Evolutionary conservation across 306 rosid species (phyloP).

Genomic region (Oxytropis ochrocephala): DNA sequence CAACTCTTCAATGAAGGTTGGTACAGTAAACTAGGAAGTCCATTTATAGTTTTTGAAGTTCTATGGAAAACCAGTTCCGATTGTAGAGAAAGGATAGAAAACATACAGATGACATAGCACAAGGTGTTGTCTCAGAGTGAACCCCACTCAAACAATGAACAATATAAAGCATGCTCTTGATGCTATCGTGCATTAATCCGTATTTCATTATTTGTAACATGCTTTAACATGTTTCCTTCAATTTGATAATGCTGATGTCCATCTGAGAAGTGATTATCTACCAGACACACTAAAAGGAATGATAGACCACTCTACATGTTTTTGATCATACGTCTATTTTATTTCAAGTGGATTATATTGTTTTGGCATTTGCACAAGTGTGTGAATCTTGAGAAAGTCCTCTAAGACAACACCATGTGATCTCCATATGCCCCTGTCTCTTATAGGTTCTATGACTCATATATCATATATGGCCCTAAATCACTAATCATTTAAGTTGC

Average conservation of each 20-base stretch:
- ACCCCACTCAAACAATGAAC: not conserved
- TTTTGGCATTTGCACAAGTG: not conserved
- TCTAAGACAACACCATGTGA: slow-evolving; percentile 34
- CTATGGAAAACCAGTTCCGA: not conserved
- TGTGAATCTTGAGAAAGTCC: not conserved
- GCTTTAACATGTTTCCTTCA: not conserved
- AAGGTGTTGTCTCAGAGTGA: not conserved
- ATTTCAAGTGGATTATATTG: not conserved
- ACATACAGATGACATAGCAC: not conserved
- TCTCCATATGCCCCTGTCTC: slow-evolving; percentile 3
- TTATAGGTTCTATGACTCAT: not conserved
- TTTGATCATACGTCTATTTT: not conserved
- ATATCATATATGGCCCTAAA: not conserved
- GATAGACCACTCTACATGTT: not conserved
- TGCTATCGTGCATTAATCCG: not conserved
- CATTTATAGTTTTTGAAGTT: not conserved
- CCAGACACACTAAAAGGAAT: not conserved
- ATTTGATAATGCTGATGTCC: not conserved
- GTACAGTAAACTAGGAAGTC: slow-evolving; percentile 16
- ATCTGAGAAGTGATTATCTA: not conserved
- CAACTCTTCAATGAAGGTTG: slow-evolving; percentile 29
- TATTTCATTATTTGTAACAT: too few species aligned
- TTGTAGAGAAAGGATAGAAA: not conserved
- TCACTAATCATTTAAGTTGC: not conserved
- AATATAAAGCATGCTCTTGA: not conserved